Percentiles rank a stretch among this genome's conserved stretches.
Evolutionary conservation across 495 filamentous ascomycete species (phyloP).

Genomic region (Durotheca rogersii): DNA sequence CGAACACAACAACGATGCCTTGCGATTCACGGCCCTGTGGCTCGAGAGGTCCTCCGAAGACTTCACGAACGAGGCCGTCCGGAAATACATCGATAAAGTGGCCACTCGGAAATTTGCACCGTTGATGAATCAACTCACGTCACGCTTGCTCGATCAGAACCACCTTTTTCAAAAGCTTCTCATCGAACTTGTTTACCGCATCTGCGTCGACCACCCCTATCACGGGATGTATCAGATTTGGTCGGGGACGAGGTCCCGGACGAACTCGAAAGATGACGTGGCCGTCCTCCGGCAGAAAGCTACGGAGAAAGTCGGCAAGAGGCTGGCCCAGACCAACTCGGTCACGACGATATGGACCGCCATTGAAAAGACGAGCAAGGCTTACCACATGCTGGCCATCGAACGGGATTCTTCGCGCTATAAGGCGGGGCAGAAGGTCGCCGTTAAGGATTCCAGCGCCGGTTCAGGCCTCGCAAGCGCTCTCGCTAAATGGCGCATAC

Average conservation of each 20-base stretch:
- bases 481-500: slow-evolving; percentile 62
- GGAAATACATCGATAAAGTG: slow-evolving; percentile 65
- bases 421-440: slow-evolving; percentile 65
- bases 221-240: slow-evolving; percentile 97
- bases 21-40: slow-evolving; percentile 96
- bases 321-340: slow-evolving; percentile 50
- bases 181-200: slow-evolving; percentile 67
- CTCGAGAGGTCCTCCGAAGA: slow-evolving; percentile 73
- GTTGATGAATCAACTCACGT: slow-evolving; percentile 94
- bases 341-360: slow-evolving; percentile 60
- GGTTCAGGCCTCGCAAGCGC: slow-evolving; percentile 58
- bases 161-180: slow-evolving; percentile 73
- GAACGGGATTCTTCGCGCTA: slow-evolving; percentile 59
- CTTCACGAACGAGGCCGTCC: slow-evolving; percentile 75
- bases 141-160: slow-evolving; percentile 72
- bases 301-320: slow-evolving; percentile 63
- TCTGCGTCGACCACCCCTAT: slow-evolving; percentile 89
- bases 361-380: slow-evolving; percentile 69
- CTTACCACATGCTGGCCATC: slow-evolving; percentile 71
- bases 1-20: slow-evolving; percentile 80
- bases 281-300: slow-evolving; percentile 71
- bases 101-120: slow-evolving; percentile 88
- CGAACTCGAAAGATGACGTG: slow-evolving; percentile 66
- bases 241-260: slow-evolving; percentile 67
- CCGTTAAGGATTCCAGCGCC: slow-evolving; percentile 58